Evolutionary conservation across 345 rosid species (phyloP).

Genomic region (Aquilaria sinensis): DNA sequence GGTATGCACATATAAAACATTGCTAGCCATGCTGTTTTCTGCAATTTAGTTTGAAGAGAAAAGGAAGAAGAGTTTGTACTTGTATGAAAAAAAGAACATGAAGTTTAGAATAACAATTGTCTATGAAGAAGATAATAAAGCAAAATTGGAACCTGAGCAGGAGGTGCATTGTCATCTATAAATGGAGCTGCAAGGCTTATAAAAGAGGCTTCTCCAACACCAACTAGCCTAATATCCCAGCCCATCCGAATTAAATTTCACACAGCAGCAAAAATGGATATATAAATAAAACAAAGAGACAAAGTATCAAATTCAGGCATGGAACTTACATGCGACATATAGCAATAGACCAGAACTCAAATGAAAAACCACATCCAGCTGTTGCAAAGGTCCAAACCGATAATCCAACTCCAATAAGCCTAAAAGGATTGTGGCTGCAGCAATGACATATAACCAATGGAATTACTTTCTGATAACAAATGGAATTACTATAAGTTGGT

Average conservation of each 20-base stretch:
- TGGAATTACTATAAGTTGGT: too few species aligned
- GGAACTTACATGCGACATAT: conserved; percentile 71
- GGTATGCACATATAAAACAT: conserved; percentile 98
- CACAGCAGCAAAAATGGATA: not conserved
- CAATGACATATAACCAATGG: not conserved
- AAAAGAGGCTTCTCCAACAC: conserved; percentile 98
- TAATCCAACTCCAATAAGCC: conserved; percentile 84
- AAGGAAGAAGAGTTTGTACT: not conserved
- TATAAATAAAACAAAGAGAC: not conserved
- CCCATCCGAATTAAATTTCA: not conserved
- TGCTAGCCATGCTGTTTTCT: conserved; percentile 94
- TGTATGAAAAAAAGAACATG: not conserved
- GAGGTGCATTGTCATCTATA: conserved; percentile 92
- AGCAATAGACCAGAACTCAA: conserved; percentile 82
- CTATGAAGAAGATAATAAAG: not conserved
- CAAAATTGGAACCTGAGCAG: conserved; percentile 44
- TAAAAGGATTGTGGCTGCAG: conserved; percentile 81
- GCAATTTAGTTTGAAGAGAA: conserved; percentile 8
- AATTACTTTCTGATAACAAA: too few species aligned
- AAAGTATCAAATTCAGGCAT: conserved; percentile 1
- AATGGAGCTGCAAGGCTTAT: conserved; percentile 98
- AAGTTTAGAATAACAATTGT: not conserved
- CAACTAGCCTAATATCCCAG: conserved; percentile 64
- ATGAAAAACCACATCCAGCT: conserved; percentile 69
- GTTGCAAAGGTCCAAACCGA: conserved; percentile 88